Base-by-base conservation (phyloP, 83 land plant species). In the Picea mariana region DNA sequence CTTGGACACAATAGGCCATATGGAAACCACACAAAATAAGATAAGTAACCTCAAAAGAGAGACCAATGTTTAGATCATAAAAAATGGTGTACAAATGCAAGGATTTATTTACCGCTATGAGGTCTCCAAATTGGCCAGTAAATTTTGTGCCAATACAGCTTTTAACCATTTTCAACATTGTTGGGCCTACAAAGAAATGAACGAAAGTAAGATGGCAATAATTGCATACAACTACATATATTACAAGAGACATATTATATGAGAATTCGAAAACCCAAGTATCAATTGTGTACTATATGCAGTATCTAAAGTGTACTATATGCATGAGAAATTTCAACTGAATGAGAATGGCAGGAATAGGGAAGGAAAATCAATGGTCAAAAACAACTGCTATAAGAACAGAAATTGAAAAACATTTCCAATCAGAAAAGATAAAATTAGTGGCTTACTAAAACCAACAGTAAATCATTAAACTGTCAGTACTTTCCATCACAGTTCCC, bases 71-170 rank as follows among this genome's bases (percentile, higher is more conserved):
- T 68, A 80, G 5, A 59, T 52, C 9, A 58, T 18, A 71, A 55
- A 78, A 40, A 47, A 68, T 78, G 27, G 67, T 9, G 42, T 18
- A 68, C 67, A 55, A 80, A 83, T 72, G 18, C 5, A 20, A 67
- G 9, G 78, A 0, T 73, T 73, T 72, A 85, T 91, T 85, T 82
- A 95, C 98, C 82, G 99, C 99, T 82, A 97, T 93, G 4, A 97
- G 85, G 84, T 95, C 91, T 18, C 98, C 99, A 90, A 97, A 97
- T 47, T 97, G 98, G 58, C 98, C 90, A 59, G 99, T 97, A 78
- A 97, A 97, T 75, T 97, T 97, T 78, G 99, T 97, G 72, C 99
- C 99, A 75, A 97, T 97, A 72, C 95, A 97, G 76, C 94, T 97
- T 83, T 91, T 93, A 0, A 97, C 98, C 65, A 97, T 84, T 23